Base-by-base conservation (phyloP, 2,329 filamentous ascomycete genomes). In the Tolypocladium album region DNA sequence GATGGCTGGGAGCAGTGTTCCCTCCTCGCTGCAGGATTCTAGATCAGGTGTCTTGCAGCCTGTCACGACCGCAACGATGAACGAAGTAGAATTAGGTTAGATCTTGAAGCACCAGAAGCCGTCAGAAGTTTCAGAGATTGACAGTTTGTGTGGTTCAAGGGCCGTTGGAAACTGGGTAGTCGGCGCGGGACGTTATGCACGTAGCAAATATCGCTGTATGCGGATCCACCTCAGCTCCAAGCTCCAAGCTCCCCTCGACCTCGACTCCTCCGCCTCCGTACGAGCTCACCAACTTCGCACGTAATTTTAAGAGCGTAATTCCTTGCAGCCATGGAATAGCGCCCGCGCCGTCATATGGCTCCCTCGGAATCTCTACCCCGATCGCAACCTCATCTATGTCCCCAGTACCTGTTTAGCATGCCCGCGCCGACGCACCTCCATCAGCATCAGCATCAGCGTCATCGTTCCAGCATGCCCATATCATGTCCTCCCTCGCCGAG, bases 401-500 rank as follows among this genome's bases (percentile, higher is more conserved):
- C 27, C 47, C 12, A 8, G 15, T 34, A 34, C 47, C 24, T 31
- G 27, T 31, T 31, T 20, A 31, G 15, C 20, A 52, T 52, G 47
- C 24, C 12, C 17, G 0, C 15, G 47, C 27, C 56, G 17, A 43
- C 55, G 38, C 55, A 34, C 2, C 56, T 52, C 15, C 42, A 38
- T 4, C 27, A n/a, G 22, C 56, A 34, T 8, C 36, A 38, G 34
- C 34, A 36, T 9, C 27, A 31, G 34, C 34, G 11, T 36, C 56
- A 9, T 31, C 57, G 8, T 22, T 34, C 22, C 60, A 62, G 59
- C 59, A 66, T 66, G 63, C 60, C 36, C 45, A 39, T 59, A 36
- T 39, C 61, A 75, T 75, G 73, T 74, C 73, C 55, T 67, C 70
- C 62, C 67, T 75, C 61, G 68, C 71, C 61, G 72, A 75, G 66